Base-by-base conservation (phyloP, 23 red algal species). In the Gracilaria gracilis region DNA sequence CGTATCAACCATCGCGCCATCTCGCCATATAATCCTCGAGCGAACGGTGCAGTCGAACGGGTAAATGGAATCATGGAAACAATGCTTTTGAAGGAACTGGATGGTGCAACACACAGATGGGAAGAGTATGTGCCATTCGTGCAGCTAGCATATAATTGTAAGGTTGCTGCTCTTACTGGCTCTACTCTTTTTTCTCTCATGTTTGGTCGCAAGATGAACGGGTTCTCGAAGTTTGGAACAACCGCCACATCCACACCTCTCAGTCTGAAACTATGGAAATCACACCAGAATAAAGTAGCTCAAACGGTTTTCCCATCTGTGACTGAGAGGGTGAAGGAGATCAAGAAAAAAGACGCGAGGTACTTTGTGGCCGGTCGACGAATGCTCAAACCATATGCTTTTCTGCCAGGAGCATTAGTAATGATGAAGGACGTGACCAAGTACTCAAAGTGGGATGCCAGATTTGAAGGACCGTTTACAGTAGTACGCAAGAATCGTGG, bases 61-160 rank as follows among this genome's bases (percentile, higher is more conserved):
- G 13, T 61, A 33, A 55, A 59, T 20, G 79, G 21, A 25, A 82
- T 27, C 7, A 20, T 61, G 19, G 50, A 82, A 15, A 82, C 79
- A 20, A 82, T 82, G 79, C n/a, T 82, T 49, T 20, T 61, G 51
- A 59, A 62, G 20, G 20, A 82, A 62, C 13, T 82, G 8, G 24
- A 82, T 39, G n/a, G n/a, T n/a, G n/a, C n/a, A n/a, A n/a, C n/a
- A n/a, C n/a, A n/a, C n/a, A n/a, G n/a, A n/a, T n/a, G n/a, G n/a
- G n/a, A n/a, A n/a, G n/a, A n/a, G n/a, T n/a, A n/a, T n/a, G n/a
- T n/a, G n/a, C n/a, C n/a, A n/a, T n/a, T n/a, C n/a, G n/a, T n/a
- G n/a, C n/a, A n/a, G n/a, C n/a, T n/a, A n/a, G n/a, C n/a, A n/a
- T 61, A 82, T 25, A 82, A 82, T 38, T 59, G 79, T 34, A 82